phyloP scores from a whole-genome alignment of 129 eudicot species.

The Rutidosis leptorrhynchoides region DNA sequence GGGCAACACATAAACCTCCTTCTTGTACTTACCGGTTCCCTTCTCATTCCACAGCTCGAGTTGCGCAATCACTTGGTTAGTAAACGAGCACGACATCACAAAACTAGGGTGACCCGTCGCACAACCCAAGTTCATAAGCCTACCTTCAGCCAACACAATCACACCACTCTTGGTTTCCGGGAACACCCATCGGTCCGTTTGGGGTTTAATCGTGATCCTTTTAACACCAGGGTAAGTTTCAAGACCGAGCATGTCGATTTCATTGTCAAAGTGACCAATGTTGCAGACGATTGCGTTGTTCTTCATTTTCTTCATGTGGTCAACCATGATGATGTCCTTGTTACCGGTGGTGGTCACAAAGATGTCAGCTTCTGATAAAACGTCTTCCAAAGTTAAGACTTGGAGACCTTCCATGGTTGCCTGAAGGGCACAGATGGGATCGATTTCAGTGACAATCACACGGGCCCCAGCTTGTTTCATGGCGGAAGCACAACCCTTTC shows the following conservation, averaged over 20 bases:
- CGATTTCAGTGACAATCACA: slow-evolving; percentile 43
- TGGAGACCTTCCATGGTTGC: slow-evolving; percentile 40
- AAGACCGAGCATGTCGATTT: slow-evolving; percentile 43
- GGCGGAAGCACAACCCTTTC: slow-evolving; percentile 44
- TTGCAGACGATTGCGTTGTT: slow-evolving; percentile 44
- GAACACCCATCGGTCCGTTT: slow-evolving; percentile 45
- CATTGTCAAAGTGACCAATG: slow-evolving; percentile 50
- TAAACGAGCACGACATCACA: slow-evolving; percentile 35
- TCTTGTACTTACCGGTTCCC: slow-evolving; percentile 19
- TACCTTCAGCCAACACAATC: slow-evolving; percentile 37
- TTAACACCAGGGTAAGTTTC: slow-evolving; percentile 42
- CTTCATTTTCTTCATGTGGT: slow-evolving; percentile 40
- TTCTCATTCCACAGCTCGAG: slow-evolving; percentile 19
- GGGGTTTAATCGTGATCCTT: slow-evolving; percentile 42
- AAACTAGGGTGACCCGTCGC: slow-evolving; percentile 52
- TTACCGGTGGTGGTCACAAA: slow-evolving; percentile 51
- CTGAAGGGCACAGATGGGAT: slow-evolving; percentile 49
- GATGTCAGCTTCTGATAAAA: slow-evolving; percentile 37
- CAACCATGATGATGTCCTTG: slow-evolving; percentile 47
- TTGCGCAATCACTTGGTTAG: slow-evolving; percentile 25
- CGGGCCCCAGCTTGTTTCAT: slow-evolving; percentile 51
- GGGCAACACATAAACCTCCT: slow-evolving; percentile 16
- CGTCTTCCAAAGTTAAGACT: slow-evolving; percentile 37
- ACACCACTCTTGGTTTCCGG: slow-evolving; percentile 38
- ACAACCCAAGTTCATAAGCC: slow-evolving; percentile 45